Evolutionary conservation across 306 rosid species (phyloP).

Genomic region (Prunus armeniaca): DNA sequence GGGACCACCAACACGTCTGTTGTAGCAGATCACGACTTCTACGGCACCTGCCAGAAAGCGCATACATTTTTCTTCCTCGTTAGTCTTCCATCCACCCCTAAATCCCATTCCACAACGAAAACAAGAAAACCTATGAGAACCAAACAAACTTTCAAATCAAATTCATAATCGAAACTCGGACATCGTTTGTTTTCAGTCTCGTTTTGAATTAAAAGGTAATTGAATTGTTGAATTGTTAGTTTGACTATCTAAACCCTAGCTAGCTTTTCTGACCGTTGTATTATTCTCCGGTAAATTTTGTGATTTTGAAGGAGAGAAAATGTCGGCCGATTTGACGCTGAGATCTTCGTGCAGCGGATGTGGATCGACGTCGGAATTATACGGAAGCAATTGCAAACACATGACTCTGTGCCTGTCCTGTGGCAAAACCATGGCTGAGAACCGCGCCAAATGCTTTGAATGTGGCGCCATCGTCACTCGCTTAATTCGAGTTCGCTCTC

Average conservation of each 20-base stretch:
- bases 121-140: not conserved
- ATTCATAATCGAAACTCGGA: not conserved
- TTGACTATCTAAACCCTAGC: not conserved
- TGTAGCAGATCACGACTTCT: not conserved
- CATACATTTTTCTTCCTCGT: not conserved
- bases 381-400: slow-evolving; percentile 97
- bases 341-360: slow-evolving; percentile 75
- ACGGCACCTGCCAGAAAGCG: too few relatives aligned
- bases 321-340: slow-evolving; percentile 60
- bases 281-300: not conserved
- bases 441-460: slow-evolving; percentile 61
- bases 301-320: slow-evolving; percentile 16
- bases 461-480: slow-evolving; percentile 74
- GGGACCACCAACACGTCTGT: not conserved
- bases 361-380: slow-evolving; percentile 69
- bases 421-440: slow-evolving; percentile 84
- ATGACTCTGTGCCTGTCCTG: slow-evolving; percentile 80
- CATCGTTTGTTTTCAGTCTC: too few relatives aligned
- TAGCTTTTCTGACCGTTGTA: not conserved
- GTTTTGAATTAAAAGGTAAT: not conserved
- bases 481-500: slow-evolving; percentile 66
- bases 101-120: not conserved
- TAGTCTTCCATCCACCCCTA: not conserved
- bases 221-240: not conserved
- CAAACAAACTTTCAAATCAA: not conserved